Base-by-base conservation (phyloP, 2,329 filamentous ascomycete genomes). In the Pseudogymnoascus sp. region DNA sequence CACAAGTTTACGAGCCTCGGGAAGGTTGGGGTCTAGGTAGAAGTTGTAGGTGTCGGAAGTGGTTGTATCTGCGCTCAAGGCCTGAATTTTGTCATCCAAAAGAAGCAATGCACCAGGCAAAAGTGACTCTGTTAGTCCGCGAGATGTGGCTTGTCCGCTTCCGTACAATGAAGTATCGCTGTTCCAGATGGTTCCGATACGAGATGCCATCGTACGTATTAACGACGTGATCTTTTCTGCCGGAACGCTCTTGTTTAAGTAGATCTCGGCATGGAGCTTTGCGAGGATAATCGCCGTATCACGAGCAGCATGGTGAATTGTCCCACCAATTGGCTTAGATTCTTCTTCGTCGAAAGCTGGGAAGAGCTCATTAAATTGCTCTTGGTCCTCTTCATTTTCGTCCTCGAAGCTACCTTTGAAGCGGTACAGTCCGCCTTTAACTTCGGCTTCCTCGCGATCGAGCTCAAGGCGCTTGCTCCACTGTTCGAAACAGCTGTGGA, bases 311-410 rank as follows among this genome's bases (percentile, higher is more conserved):
- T 62, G 62, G 5, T 62, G 25, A n/a, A 63, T 36, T n/a, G 61
- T 63, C 14, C 46, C 42, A 2, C n/a, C 53, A 67, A 68, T 62
- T 68, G 67, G 62, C 62, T 71, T 68, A 1, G 62, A 43, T 14
- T 65, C 61, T 1, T 69, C 71, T 9, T 83, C 81, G 12, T 90
- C 86, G 66, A 86, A 96, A 4, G 83, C 84, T 1, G 93, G 93
- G 77, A 97, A 97, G 5, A 97, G 78, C 66, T 89, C 83, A 18
- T 87, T 82, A 67, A 96, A 88, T 66, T 95, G 90, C 63, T 88
- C 84, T 66, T 88, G 83, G 61, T 91, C 85, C 8, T 84, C 79
- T 69, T 89, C 88, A 63, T 96, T 89, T 67, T 90, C 86, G 59
- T 93, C 88, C 65, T 93, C 89, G 40, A 84, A 78, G 40, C 86